phyloP scores from a whole-genome alignment of 495 filamentous ascomycete species.

The Delitschia confertaspora region DNA sequence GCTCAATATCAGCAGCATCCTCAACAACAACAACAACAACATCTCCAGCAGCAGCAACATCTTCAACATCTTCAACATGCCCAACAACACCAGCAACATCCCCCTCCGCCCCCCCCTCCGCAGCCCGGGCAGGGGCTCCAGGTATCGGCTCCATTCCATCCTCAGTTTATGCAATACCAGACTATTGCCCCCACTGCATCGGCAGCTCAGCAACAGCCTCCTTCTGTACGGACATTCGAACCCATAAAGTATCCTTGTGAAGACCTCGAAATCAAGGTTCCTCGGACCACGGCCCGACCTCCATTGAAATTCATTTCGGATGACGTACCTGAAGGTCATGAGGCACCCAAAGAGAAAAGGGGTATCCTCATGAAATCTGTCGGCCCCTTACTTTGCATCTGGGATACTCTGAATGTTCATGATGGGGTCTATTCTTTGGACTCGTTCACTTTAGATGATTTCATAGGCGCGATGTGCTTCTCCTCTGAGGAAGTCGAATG shows the following conservation, averaged over 20 bases:
- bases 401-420: conserved; percentile 94
- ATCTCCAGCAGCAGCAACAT: conserved; percentile 3
- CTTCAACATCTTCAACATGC: conserved; percentile 16
- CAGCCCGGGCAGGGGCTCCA: conserved; percentile 6
- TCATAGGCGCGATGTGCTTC: conserved; percentile 76
- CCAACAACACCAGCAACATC: conserved; percentile 3
- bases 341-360: conserved; percentile 39
- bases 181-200: conserved; percentile 13
- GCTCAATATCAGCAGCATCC: too few relatives aligned
- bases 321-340: conserved; percentile 36
- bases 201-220: conserved; percentile 16
- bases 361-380: conserved; percentile 71
- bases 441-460: conserved; percentile 97
- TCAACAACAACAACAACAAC: conserved; percentile 1
- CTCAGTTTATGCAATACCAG: conserved; percentile 28
- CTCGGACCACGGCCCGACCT: conserved; percentile 54
- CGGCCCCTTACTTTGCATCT: conserved; percentile 73
- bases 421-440: conserved; percentile 87
- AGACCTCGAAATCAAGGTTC: conserved; percentile 68
- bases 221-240: conserved; percentile 64
- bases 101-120: not conserved
- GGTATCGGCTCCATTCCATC: conserved; percentile 20
- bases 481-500: conserved; percentile 69
- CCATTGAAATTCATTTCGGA: conserved; percentile 65
- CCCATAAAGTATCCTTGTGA: conserved; percentile 92